Conservation (phyloP, 441 rosid species). For the Erysimum pusillum region DNA sequence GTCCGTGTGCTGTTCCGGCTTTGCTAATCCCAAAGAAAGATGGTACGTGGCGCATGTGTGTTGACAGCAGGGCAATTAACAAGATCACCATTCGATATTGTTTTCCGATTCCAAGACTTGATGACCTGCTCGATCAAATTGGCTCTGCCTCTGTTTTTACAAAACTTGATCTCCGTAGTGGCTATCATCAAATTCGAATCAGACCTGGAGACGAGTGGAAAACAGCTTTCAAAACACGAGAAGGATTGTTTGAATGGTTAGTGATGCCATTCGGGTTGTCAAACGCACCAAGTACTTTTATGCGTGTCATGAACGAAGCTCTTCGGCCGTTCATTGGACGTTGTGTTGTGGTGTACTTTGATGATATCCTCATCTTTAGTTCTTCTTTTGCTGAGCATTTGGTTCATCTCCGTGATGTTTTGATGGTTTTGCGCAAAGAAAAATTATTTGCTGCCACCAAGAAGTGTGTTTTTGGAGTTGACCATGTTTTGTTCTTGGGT, state of each 20-base stretch:
- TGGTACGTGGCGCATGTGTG: neutral
- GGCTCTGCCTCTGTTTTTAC: neutral
- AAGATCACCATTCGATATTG: neutral
- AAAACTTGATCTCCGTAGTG: neutral
- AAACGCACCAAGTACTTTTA: neutral
- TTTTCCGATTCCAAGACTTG: neutral
- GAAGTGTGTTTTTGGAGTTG: neutral
- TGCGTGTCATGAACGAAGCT: neutral
- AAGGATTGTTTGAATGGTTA: neutral
- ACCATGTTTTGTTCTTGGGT: neutral
- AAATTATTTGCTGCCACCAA: neutral
- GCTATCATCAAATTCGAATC: neutral
- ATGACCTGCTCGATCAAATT: neutral
- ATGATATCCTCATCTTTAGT: neutral
- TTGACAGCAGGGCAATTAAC: neutral
- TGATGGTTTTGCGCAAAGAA: neutral
- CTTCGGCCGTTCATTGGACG: neutral
- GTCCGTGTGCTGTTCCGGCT: neutral
- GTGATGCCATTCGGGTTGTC: neutral
- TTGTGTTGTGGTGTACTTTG: neutral
- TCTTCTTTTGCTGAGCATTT: fast-evolving
- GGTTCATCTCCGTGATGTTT: neutral
- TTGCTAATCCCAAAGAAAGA: neutral
- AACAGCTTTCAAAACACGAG: neutral
- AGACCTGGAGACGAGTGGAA: neutral